Evolutionary conservation across 73 alveolate species (phyloP), one percentile per base, ranked within the genome.

Genomic region (Paramecium sonneborni): DNA sequence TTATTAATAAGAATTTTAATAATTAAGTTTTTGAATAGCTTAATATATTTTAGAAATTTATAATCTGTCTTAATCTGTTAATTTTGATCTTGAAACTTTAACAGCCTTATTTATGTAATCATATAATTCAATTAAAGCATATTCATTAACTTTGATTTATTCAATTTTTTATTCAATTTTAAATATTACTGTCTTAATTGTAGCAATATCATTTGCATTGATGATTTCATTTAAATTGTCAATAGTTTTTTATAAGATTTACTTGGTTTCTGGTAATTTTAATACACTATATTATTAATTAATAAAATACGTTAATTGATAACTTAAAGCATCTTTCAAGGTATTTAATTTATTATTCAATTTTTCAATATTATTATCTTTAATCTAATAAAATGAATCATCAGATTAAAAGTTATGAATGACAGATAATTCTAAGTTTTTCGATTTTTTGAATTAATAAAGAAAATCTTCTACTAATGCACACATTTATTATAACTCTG

Each of bases 391-490:
- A 26, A 69, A 28, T 28, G 0, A 69, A 23, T 28, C 55, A 28
- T 67, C 32, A 7, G 1, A 10, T 6, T 26, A 32, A n/a, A 23
- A 23, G 9, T 21, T 14, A 3, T 21, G 6, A 68, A 68, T 24
- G 15, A 56, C 15, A 10, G 74, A 56, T 35, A 72, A 35, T 6
- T 72, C 86, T 15, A 72, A 38, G 12, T 37, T 72, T 35, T 32
- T 72, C 5, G 86, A 72, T 15, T 14, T 72, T 37, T 72, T 35
- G 26, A 72, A 72, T 30, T 72, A 21, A n/a, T 34, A n/a, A n/a
- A 72, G 21, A n/a, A 72, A 72, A 72, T 72, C 86, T 38, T 72
- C 86, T 5, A 72, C 86, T 72, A 72, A 72, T 34, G 38, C 57
- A 6, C 86, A 72, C 55, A 72, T 72, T 72, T 62, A 30, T 62